Evolutionary conservation across 257 asterid species (phyloP).

Genomic region (Handroanthus guayacan): DNA sequence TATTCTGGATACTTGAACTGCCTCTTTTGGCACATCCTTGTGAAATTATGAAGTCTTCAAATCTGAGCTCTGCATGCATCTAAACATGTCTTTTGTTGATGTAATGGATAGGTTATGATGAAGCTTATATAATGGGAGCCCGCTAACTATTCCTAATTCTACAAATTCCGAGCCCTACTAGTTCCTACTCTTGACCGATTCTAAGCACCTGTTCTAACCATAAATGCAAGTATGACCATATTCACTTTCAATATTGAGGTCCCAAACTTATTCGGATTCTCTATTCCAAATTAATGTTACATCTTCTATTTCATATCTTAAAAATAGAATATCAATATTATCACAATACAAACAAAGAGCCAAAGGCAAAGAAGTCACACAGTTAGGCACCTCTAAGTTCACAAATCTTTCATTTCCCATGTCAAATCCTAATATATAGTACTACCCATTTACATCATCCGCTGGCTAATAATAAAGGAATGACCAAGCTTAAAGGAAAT

Average conservation of each 20-base stretch:
- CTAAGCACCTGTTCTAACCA: background rate
- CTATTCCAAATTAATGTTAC: too few relatives aligned
- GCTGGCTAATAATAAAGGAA: background rate
- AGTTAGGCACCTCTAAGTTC: background rate
- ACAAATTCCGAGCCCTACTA: too few relatives aligned
- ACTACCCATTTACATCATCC: background rate
- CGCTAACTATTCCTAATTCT: too few relatives aligned
- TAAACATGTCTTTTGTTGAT: background rate
- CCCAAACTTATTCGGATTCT: background rate
- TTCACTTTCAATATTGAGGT: background rate
- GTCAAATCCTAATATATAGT: background rate
- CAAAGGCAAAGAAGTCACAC: background rate
- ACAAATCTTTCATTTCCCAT: background rate
- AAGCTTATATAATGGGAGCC: background rate
- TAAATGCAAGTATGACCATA: background rate
- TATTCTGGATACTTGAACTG: background rate
- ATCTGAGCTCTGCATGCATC: background rate
- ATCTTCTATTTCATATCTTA: too few relatives aligned
- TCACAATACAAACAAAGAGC: background rate
- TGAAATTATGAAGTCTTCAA: background rate
- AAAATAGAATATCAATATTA: background rate
- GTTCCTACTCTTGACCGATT: background rate
- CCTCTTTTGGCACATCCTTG: background rate
- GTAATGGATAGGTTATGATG: background rate
- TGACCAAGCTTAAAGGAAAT: too few relatives aligned